Evolutionary conservation across 208 protist genomes (phyloP), one percentile per base, ranked within the genome.

Genomic region (Crithidia fasciculata): DNA sequence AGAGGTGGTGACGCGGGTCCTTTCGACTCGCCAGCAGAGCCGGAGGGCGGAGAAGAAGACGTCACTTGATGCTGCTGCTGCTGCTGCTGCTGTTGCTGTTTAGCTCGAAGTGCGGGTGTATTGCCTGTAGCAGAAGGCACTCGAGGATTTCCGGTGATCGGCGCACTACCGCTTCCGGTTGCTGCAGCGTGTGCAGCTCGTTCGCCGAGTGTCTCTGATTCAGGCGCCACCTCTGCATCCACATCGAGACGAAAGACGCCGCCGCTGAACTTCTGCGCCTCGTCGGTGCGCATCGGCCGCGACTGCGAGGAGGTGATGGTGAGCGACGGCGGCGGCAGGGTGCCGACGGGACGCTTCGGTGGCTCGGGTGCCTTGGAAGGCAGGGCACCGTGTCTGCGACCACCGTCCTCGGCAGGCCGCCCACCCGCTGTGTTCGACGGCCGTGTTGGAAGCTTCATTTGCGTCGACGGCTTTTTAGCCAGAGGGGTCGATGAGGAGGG

Each of bases 241-340:
- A 43, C 40, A 39, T 74, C 74, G 5, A 74, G 39, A n/a, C 45
- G 74, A 39, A 74, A 49, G 45, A 28, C 10, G 18, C 61, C 66
- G 2, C 60, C 60, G 28, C 15, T 19, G 67, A 65, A 73, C 45
- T 74, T 18, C 43, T 53, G 61, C 37, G 28, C 69, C 3, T 71
- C 74, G 16, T 19, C 19, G 2, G 62, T 55, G 13, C 45, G 77
- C 60, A 77, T 73, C 3, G 71, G 71, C 2, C 49, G 71, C 3
- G 77, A 77, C 2, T 64, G 49, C 0, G 59, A 62, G 19, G 65
- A 78, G 19, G 47, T 60, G 65, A 78, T 74, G 36, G 54, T 69
- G 56, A 74, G 53, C 40, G 62, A 72, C 3, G 77, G 71, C 9
- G 70, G 18, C 39, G 43, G 61, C n/a, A 47, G 69, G 2, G 40